phyloP scores from a whole-genome alignment of 805 yeast species.

The Candida montana region DNA sequence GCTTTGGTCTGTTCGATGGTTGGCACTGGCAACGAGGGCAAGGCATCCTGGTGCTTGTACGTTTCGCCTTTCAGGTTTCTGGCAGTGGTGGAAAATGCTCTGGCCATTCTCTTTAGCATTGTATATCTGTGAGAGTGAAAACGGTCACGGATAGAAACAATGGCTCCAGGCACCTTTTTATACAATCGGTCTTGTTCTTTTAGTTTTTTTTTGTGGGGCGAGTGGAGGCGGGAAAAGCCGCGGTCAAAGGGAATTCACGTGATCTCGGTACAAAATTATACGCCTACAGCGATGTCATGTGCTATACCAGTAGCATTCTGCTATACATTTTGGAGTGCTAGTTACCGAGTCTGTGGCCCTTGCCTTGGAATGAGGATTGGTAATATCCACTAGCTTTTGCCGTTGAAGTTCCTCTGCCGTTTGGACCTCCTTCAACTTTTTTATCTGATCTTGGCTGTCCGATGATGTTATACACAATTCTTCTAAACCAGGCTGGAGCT shows the following conservation, averaged over 20 bases:
- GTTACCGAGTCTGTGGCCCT: conserved; percentile 35
- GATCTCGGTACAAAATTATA: conserved; percentile 3
- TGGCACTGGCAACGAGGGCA: conserved; percentile 90
- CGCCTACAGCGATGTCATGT: no score
- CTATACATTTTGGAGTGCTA: no score
- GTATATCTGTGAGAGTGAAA: not conserved
- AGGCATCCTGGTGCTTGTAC: conserved; percentile 61
- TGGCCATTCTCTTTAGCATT: conserved; percentile 24
- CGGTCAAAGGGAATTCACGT: conserved; percentile 3
- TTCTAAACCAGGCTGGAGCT: conserved; percentile 46
- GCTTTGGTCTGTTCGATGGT: conserved; percentile 62
- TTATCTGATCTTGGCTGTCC: conserved; percentile 12
- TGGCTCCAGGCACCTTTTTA: no score
- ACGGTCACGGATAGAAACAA: no score
- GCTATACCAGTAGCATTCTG: no score
- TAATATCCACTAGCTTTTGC: conserved; percentile 13
- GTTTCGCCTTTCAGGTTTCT: conserved; percentile 53
- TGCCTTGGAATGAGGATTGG: conserved; percentile 28
- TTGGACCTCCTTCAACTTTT: conserved; percentile 1
- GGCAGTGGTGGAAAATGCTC: conserved; percentile 17
- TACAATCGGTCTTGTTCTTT: no score
- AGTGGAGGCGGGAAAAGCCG: conserved; percentile 5
- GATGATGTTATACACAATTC: conserved; percentile 20
- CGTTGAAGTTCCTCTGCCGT: conserved; percentile 6
- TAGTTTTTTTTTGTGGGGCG: conserved; percentile 10